Evolutionary conservation across 371 early-diverging fungal genomes (phyloP).

Genomic region (Mortierella sp.): DNA sequence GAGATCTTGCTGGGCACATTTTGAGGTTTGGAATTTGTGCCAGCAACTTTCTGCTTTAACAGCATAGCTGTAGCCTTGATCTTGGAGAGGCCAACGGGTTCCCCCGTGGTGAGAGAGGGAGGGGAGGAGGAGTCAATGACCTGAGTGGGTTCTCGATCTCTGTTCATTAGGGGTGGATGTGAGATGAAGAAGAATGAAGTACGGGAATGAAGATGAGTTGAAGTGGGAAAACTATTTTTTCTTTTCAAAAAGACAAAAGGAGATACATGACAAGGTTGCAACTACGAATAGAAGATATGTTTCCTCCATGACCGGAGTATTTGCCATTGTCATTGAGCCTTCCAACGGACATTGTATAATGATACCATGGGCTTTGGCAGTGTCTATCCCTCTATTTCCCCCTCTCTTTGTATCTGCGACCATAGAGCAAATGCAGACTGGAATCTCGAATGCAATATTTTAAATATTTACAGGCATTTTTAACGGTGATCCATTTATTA

Average conservation of each 20-base stretch:
- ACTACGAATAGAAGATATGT: neutral
- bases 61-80: constrained; percentile 53
- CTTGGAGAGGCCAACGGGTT: constrained; percentile 36
- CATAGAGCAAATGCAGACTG: too few relatives aligned
- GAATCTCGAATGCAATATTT: too few relatives aligned
- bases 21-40: constrained; percentile 31
- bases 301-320: neutral
- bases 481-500: too few relatives aligned
- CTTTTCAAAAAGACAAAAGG: neutral
- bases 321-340: neutral
- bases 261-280: neutral
- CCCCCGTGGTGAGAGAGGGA: neutral
- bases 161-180: constrained; percentile 28
- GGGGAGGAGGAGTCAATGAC: constrained; percentile 17
- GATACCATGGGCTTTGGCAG: too few relatives aligned
- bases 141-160: constrained; percentile 44
- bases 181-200: constrained; percentile 4
- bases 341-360: constrained; percentile 1
- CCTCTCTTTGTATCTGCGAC: too few relatives aligned
- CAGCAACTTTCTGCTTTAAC: constrained; percentile 52
- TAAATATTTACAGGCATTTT: too few relatives aligned
- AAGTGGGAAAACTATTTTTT: neutral
- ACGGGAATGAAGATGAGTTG: neutral
- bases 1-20: constrained; percentile 49
- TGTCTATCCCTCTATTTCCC: too few relatives aligned